Percentiles rank a stretch among this genome's conserved stretches.
Conservation (phyloP, 1,284 basidiomycete species). For the Hymenochaete sp. region DNA sequence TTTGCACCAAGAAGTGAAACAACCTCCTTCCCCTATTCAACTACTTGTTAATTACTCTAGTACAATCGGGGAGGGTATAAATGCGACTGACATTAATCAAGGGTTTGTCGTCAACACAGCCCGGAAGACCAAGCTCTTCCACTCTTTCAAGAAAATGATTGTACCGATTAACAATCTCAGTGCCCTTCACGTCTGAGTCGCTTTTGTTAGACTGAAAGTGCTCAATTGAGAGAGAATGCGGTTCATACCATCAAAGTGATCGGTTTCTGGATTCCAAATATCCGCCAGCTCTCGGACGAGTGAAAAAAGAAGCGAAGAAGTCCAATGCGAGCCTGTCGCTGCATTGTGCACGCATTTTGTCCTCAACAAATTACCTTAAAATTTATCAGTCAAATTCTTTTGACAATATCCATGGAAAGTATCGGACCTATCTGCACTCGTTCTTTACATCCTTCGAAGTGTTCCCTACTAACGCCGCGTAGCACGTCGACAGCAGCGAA, state of each 20-base stretch:
- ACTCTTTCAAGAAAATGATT: slow-evolving; percentile 55
- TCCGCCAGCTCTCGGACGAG: slow-evolving; percentile 63
- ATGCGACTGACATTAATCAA: slow-evolving; percentile 63
- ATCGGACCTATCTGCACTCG: slow-evolving; percentile 52
- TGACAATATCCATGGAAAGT: background rate
- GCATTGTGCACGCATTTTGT: slow-evolving; percentile 59
- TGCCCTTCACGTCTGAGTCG: slow-evolving; percentile 38
- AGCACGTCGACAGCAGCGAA: slow-evolving; percentile 51
- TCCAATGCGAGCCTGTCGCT: slow-evolving; percentile 58
- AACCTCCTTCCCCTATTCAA: slow-evolving; percentile 62
- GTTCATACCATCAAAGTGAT: slow-evolving; percentile 41
- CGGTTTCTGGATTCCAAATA: slow-evolving; percentile 37
- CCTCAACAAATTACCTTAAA: slow-evolving; percentile 56
- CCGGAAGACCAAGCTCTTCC: slow-evolving; percentile 52
- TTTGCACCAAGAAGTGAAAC: slow-evolving; percentile 43
- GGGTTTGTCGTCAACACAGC: slow-evolving; percentile 58
- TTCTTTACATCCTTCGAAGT: slow-evolving; percentile 34
- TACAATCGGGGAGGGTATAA: background rate
- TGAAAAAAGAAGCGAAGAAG: slow-evolving; percentile 65
- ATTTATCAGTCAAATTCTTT: background rate
- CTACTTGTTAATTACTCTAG: slow-evolving; percentile 1
- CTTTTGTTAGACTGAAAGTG: slow-evolving; percentile 6
- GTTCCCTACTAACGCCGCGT: slow-evolving; percentile 32
- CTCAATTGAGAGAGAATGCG: slow-evolving; percentile 13
- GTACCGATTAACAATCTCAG: slow-evolving; percentile 49